Percentiles rank a stretch among this genome's conserved stretches.
Conservation (phyloP, 1,284 basidiomycete genomes). For the Ustilago loliicola region DNA sequence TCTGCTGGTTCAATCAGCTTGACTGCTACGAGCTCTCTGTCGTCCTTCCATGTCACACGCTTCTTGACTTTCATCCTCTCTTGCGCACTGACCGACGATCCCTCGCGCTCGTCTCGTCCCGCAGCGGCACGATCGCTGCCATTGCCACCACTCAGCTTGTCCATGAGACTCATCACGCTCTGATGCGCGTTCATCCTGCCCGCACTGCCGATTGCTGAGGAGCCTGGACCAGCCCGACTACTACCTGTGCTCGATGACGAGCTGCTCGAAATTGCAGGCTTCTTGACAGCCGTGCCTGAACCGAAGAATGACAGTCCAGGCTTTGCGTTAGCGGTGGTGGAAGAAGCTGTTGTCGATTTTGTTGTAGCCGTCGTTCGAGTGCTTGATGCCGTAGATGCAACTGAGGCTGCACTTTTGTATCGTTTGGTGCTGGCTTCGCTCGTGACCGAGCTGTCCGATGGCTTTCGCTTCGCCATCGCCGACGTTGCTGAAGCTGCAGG, state of each 20-base stretch:
- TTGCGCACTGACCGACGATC: constrained; percentile 1
- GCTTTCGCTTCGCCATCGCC: constrained; percentile 28
- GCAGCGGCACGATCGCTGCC: constrained; percentile 22
- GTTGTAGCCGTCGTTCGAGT: not conserved
- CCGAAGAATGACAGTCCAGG: constrained; percentile 31
- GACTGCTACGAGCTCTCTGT: constrained; percentile 53
- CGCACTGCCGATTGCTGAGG: not conserved
- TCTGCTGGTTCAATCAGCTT: constrained; percentile 56
- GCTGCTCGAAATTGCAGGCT: not conserved
- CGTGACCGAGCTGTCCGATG: constrained; percentile 12
- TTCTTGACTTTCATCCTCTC: constrained; percentile 46
- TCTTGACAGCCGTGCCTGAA: constrained; percentile 6
- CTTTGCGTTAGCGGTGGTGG: constrained; percentile 24
- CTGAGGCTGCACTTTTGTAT: constrained; percentile 29
- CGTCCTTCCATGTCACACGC: constrained; percentile 55
- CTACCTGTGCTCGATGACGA: not conserved
- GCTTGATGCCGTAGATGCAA: constrained; percentile 2
- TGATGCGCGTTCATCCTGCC: constrained; percentile 17
- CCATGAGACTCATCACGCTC: constrained; percentile 48
- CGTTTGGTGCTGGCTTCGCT: constrained; percentile 26
- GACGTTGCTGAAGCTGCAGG: constrained; percentile 5
- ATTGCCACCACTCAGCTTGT: constrained; percentile 26
- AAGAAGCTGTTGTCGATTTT: constrained; percentile 9
- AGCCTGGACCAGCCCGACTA: not conserved
- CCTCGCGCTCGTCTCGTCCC: not conserved